Evolutionary conservation across 352 stramenopile genomes (phyloP), one percentile per base, ranked within the genome.

Genomic region (Thalassiosira hispida): DNA sequence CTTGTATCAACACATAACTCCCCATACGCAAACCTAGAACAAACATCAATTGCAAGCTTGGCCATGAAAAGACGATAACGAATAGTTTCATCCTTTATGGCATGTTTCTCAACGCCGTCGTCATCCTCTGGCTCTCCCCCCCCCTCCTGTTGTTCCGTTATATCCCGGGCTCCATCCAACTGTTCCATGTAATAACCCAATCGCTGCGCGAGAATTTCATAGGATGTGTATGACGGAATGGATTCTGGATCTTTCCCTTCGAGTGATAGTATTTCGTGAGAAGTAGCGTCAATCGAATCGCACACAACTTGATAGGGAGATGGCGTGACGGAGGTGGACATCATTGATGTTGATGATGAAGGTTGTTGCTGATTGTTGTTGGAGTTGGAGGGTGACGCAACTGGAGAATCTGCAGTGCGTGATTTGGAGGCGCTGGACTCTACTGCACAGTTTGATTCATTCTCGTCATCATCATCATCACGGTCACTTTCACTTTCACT

Each of bases 281-380:
- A 68, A 1, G 67, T 77, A 29, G 67, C 67, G 51, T 77, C 67
- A 29, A 77, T 69, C 29, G 69, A 46, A 55, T 77, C 67, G 0
- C 25, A 62, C 14, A 46, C 27, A 31, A 77, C 56, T 20, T 51
- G 27, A 27, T 16, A 29, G 1, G 67, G 67, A 18, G 67, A 68
- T 22, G 51, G 65, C 16, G 62, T 52, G 29, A 38, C 8, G 31
- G 31, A n/a, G n/a, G n/a, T n/a, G n/a, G n/a, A n/a, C n/a, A n/a
- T n/a, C n/a, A n/a, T n/a, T n/a, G n/a, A 38, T 38, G 31, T 38
- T 38, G 31, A 38, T 8, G 31, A 9, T 3, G 31, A 38, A 8
- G 31, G 31, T 3, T 3, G 31, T 38, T 38, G 31, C 31, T 38
- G n/a, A n/a, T n/a, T n/a, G n/a, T n/a, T 38, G 3, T 38, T 38